Conservation (phyloP, 331 rosid genomes). For the Pyracantha coccinea region DNA sequence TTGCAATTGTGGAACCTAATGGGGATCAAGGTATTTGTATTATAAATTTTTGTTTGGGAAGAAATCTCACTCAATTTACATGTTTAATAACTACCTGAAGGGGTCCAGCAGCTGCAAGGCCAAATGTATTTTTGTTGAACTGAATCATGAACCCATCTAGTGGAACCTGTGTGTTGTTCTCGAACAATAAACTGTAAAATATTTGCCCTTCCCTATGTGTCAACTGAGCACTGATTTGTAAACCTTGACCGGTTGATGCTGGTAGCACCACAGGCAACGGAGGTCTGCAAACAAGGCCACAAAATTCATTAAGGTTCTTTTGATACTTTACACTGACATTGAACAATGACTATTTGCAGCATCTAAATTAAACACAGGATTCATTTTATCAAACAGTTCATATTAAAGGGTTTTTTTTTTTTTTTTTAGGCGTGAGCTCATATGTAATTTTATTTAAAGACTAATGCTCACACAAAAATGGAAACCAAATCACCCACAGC, state of each 20-base stretch:
- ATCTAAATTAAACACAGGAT: background rate
- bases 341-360: background rate
- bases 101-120: conserved; percentile 91
- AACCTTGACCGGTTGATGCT: conserved; percentile 84
- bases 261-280: conserved; percentile 78
- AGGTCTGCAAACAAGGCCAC: conserved; percentile 47
- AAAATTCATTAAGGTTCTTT: conserved; percentile 11
- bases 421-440: background rate
- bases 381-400: background rate
- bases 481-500: background rate
- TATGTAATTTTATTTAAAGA: no score
- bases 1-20: conserved; percentile 76
- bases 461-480: background rate
- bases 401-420: background rate
- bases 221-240: conserved; percentile 95
- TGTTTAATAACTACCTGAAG: conserved; percentile 52
- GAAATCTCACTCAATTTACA: background rate
- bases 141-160: conserved; percentile 99
- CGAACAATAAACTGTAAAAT: conserved; percentile 73
- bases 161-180: conserved; percentile 73
- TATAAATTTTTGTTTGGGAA: background rate
- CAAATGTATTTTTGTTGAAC: conserved; percentile 94
- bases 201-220: conserved; percentile 71
- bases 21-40: conserved; percentile 14
- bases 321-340: background rate